These are phyloP conservation scores for Dioscorea cayenensis DNA, from an alignment of 116 monocot species.

Conservation along the genomic window DNA sequence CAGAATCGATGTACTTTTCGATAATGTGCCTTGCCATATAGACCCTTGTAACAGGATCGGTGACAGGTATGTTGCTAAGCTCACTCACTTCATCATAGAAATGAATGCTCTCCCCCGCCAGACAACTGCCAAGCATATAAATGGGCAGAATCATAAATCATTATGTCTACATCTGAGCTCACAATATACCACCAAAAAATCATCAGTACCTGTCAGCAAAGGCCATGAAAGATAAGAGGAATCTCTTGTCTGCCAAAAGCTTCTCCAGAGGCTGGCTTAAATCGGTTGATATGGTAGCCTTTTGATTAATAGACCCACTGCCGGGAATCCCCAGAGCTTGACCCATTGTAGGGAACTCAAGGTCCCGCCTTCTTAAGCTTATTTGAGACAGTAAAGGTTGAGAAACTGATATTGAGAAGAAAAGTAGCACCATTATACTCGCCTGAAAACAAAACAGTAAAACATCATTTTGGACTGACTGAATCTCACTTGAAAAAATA, in stretches of 20 bases:
- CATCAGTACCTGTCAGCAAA: slow-evolving; percentile 29
- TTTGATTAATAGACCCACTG: background rate
- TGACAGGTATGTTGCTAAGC: slow-evolving; percentile 17
- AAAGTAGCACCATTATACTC: slow-evolving; percentile 20
- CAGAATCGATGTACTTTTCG: slow-evolving; percentile 16
- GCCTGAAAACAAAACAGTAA: slow-evolving; percentile 4
- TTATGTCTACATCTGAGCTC: too few species aligned
- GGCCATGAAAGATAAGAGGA: slow-evolving; percentile 35
- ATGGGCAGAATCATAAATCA: too few species aligned
- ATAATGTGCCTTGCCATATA: slow-evolving; percentile 37
- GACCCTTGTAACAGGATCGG: slow-evolving; percentile 26
- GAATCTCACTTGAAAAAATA: too few species aligned
- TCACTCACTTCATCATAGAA: slow-evolving; percentile 30
- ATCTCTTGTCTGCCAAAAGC: slow-evolving; percentile 21
- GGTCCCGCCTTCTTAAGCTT: slow-evolving; percentile 23
- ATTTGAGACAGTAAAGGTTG: slow-evolving; percentile 35
- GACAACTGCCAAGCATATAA: slow-evolving; percentile 17
- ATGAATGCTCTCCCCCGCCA: slow-evolving; percentile 36
- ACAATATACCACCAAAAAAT: too few species aligned
- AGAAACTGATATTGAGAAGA: slow-evolving; percentile 31
- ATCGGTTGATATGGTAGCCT: too few species aligned
- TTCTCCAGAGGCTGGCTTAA: slow-evolving; percentile 14
- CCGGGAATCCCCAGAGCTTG: slow-evolving; percentile 30
- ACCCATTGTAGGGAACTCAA: slow-evolving; percentile 22
- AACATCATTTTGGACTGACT: too few species aligned